A percentile compares a stretch with the other conserved stretches of the same genome.
phyloP scores from a whole-genome alignment of 2,329 filamentous ascomycete species.

The Claviceps citrina region DNA sequence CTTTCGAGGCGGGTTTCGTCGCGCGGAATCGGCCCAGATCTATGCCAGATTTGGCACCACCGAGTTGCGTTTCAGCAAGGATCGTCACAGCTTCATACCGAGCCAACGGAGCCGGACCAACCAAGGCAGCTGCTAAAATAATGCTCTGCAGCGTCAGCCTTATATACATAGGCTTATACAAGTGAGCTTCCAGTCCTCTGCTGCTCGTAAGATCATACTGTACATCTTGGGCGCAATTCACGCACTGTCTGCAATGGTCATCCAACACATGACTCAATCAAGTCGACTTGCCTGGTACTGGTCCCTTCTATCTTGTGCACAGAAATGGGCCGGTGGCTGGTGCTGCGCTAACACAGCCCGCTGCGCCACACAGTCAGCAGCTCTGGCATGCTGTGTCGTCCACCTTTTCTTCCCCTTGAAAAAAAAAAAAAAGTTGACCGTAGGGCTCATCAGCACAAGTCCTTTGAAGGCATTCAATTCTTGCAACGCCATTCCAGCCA shows the following conservation, averaged over 20 bases:
- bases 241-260: not conserved
- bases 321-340: too few relatives aligned
- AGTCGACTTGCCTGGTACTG: slow-evolving; percentile 13
- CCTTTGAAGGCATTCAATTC: too few relatives aligned
- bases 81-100: not conserved
- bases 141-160: too few relatives aligned
- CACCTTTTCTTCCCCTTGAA: too few relatives aligned
- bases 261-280: slow-evolving; percentile 10
- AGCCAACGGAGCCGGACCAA: slow-evolving; percentile 1
- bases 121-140: not conserved
- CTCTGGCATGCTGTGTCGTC: not conserved
- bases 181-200: too few relatives aligned
- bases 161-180: too few relatives aligned
- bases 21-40: not conserved
- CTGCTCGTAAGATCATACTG: not conserved
- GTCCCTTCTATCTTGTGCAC: too few relatives aligned
- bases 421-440: not conserved
- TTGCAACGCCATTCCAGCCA: not conserved
- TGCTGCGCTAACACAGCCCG: too few relatives aligned
- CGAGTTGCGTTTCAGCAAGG: too few relatives aligned
- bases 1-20: not conserved
- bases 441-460: not conserved
- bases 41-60: not conserved
- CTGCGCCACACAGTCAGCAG: too few relatives aligned
- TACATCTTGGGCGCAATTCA: not conserved